A percentile compares a stretch with the other conserved stretches of the same genome.
Evolutionary conservation across 2,329 filamentous ascomycete species (phyloP).

Genomic region (Colletotrichum sublineola): DNA sequence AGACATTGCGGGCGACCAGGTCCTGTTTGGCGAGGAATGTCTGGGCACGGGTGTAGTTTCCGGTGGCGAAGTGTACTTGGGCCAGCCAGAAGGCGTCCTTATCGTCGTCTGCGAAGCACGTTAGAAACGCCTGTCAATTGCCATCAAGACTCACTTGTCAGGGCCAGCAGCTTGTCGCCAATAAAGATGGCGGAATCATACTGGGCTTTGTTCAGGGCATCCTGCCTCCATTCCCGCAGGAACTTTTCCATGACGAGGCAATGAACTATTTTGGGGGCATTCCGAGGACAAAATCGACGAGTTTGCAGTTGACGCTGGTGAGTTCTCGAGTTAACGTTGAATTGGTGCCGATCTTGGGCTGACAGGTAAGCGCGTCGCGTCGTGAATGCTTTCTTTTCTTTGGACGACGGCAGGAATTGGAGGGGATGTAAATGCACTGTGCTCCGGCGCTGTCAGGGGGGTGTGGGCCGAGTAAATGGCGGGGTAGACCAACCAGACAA

Average conservation of each 20-base stretch:
- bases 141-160: constrained; percentile 78
- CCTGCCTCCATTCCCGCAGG: constrained; percentile 93
- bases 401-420: constrained; percentile 37
- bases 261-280: constrained; percentile 32
- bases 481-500: constrained; percentile 40
- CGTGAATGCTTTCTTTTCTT: constrained; percentile 41
- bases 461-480: constrained; percentile 42
- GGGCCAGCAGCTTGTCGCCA: constrained; percentile 93
- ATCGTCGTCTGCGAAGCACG: constrained; percentile 77
- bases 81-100: constrained; percentile 97
- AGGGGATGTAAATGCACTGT: constrained; percentile 41
- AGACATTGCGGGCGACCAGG: constrained; percentile 83
- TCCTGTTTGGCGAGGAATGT: constrained; percentile 87
- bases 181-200: constrained; percentile 98
- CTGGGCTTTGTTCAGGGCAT: constrained; percentile 95
- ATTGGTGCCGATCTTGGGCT: constrained; percentile 31
- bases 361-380: constrained; percentile 40
- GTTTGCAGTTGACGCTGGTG: not conserved
- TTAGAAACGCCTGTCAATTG: not conserved
- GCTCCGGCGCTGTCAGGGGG: constrained; percentile 32
- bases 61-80: constrained; percentile 96
- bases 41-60: constrained; percentile 93
- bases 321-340: constrained; percentile 24
- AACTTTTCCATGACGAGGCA: constrained; percentile 83
- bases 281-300: constrained; percentile 1